Evolutionary conservation across 352 stramenopile genomes (phyloP), one percentile per base, ranked within the genome.

Genomic region (Pythium guiyangense): DNA sequence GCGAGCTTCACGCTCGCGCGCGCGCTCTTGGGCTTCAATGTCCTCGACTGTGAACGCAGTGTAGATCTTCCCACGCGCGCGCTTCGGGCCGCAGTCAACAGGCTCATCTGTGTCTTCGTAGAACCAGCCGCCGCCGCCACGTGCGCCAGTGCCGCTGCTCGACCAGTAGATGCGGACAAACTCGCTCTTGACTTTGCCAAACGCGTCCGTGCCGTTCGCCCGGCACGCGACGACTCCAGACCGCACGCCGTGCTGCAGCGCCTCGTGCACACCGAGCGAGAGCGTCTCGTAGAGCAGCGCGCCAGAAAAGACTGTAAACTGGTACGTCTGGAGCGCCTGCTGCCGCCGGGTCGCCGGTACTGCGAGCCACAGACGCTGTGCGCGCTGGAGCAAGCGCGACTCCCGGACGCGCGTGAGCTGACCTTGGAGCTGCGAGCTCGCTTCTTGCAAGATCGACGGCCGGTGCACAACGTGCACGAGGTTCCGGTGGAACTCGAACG

Each of bases 401-500:
- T 84, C 66, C 25, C 64, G 64, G 31, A 86, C 67, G 26, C 73
- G 67, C 17, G 54, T 71, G 29, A 89, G 70, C 60, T 87, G 76
- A 17, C 65, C 74, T 1, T 83, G 70, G 14, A 89, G 52, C 37
- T 87, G 73, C 11, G 66, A 69, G n/a, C 74, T 73, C 2, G 79
- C 73, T 29, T 87, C 67, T 26, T 68, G 53, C 45, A 89, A 47
- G 9, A 86, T 69, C 4, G 79, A 89, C 14, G 79, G 79, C 37
- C 79, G 76, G 18, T 69, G 75, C 47, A 84, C 79, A 4, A 89
- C 70, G 52, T 81, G 73, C 47, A 89, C 62, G 40, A 89, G 57
- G 49, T 89, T 87, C 45, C 77, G 79, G 52, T 87, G 79, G 35
- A 87, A 59, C 63, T 89, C 79, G 40, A 87, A 87, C 27, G 64